Percentiles rank a stretch among this genome's conserved stretches.
phyloP scores from a whole-genome alignment of 257 asterid genomes.

The Verbena officinalis region DNA sequence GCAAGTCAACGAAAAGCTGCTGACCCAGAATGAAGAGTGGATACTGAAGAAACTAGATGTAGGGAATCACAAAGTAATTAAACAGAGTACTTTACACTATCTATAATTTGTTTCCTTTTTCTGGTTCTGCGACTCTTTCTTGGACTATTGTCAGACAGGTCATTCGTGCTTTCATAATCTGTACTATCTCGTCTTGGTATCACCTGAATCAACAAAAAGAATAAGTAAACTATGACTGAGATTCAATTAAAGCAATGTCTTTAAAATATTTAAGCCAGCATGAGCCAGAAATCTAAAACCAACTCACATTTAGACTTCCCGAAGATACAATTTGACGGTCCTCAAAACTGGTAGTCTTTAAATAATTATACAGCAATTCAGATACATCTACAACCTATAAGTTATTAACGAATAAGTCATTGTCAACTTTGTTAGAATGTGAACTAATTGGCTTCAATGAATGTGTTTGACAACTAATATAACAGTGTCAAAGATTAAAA shows the following conservation, averaged over 20 bases:
- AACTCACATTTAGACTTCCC: constrained; percentile 52
- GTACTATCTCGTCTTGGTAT: constrained; percentile 26
- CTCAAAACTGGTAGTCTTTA: constrained; percentile 47
- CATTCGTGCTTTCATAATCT: constrained; percentile 39
- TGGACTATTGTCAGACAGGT: constrained; percentile 33
- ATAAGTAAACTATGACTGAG: constrained; percentile 23
- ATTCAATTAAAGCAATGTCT: neutral
- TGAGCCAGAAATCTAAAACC: constrained; percentile 22
- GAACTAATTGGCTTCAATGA: neutral
- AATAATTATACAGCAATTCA: constrained; percentile 54
- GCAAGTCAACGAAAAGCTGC: constrained; percentile 11
- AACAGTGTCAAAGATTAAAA: neutral
- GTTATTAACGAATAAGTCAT: constrained; percentile 1
- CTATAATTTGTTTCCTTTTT: constrained; percentile 43
- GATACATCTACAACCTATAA: constrained; percentile 77
- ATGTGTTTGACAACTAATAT: constrained; percentile 23
- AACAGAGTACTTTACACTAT: constrained; percentile 45
- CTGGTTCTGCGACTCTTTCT: constrained; percentile 41
- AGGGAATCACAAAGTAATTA: constrained; percentile 21
- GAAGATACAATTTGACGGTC: constrained; percentile 46
- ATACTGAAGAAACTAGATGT: constrained; percentile 6
- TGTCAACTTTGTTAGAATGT: constrained; percentile 6
- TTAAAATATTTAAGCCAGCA: constrained; percentile 14
- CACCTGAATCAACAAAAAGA: constrained; percentile 43
- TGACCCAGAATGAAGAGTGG: constrained; percentile 14